Conservation (phyloP, 208 protist genomes). For the Trichomonas tenax region DNA sequence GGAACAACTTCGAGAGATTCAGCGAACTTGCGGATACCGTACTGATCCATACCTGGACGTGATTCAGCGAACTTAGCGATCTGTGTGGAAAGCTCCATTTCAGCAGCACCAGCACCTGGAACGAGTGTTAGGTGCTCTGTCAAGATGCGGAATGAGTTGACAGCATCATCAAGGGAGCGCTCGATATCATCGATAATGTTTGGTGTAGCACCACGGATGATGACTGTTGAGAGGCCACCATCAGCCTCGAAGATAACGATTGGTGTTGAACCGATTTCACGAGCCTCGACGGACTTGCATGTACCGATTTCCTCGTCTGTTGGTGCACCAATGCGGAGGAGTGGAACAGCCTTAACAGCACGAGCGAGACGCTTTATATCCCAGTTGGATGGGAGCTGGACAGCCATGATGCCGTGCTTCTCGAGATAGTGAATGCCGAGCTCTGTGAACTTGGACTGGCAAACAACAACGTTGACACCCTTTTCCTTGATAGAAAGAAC, state of each 20-base stretch:
- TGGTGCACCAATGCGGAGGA: slow-evolving; percentile 22
- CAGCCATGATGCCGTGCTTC: slow-evolving; percentile 84
- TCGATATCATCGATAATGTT: slow-evolving; percentile 89
- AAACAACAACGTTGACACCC: no score
- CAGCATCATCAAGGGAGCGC: slow-evolving; percentile 70
- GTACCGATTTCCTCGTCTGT: slow-evolving; percentile 24
- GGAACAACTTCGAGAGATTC: no score
- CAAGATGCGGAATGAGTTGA: slow-evolving; percentile 89
- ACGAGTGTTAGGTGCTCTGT: slow-evolving; percentile 61
- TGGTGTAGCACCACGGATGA: no score
- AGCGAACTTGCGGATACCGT: slow-evolving; percentile 87
- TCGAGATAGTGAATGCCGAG: slow-evolving; percentile 99
- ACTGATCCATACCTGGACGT: slow-evolving; percentile 74
- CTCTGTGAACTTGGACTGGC: no score
- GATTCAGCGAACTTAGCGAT: no score
- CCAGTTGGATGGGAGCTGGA: no score
- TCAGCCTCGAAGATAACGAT: no score
- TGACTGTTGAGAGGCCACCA: no score
- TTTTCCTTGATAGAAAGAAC: no score
- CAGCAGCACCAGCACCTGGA: slow-evolving; percentile 82
- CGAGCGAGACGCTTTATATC: no score
- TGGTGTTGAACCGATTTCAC: no score
- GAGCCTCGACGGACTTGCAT: slow-evolving; percentile 73
- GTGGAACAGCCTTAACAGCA: slow-evolving; percentile 58
- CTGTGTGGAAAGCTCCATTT: slow-evolving; percentile 69